Conservation (phyloP, 2,329 filamentous ascomycete species). For the Aspergillus ustus region DNA sequence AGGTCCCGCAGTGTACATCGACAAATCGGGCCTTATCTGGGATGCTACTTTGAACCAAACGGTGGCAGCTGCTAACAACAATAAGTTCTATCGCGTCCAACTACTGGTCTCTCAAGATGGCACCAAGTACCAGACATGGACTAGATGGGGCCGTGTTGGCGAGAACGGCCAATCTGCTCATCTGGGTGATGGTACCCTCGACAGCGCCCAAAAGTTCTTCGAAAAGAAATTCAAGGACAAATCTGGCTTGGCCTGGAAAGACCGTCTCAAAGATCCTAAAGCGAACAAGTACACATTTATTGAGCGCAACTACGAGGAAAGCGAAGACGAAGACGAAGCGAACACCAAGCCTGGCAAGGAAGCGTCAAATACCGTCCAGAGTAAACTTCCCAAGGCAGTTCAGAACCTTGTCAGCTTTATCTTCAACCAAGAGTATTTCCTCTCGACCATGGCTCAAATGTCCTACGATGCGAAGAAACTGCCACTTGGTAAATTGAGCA, state of each 20-base stretch:
- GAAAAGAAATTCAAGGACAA: conserved; percentile 64
- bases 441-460: conserved; percentile 54
- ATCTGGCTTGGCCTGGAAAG: conserved; percentile 56
- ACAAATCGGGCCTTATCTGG: conserved; percentile 68
- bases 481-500: conserved; percentile 82
- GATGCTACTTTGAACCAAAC: conserved; percentile 82
- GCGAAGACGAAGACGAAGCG: conserved; percentile 47
- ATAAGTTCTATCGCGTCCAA: conserved; percentile 82
- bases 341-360: conserved; percentile 41
- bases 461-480: conserved; percentile 66
- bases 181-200: conserved; percentile 45
- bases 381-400: conserved; percentile 63
- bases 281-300: conserved; percentile 74
- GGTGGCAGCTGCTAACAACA: conserved; percentile 72
- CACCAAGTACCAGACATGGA: conserved; percentile 66
- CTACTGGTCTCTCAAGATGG: conserved; percentile 47
- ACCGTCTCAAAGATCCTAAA: conserved; percentile 56
- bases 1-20: conserved; percentile 64
- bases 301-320: conserved; percentile 75
- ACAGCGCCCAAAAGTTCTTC: conserved; percentile 50
- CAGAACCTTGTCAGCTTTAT: conserved; percentile 78
- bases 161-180: conserved; percentile 53
- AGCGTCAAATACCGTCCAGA: conserved; percentile 51
- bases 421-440: conserved; percentile 77
- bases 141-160: conserved; percentile 78